Percentiles rank a stretch among this genome's conserved stretches.
These are phyloP conservation scores for Thelephora ganbajun DNA, from an alignment of 768 basidiomycete species.

Conservation along the genomic window DNA sequence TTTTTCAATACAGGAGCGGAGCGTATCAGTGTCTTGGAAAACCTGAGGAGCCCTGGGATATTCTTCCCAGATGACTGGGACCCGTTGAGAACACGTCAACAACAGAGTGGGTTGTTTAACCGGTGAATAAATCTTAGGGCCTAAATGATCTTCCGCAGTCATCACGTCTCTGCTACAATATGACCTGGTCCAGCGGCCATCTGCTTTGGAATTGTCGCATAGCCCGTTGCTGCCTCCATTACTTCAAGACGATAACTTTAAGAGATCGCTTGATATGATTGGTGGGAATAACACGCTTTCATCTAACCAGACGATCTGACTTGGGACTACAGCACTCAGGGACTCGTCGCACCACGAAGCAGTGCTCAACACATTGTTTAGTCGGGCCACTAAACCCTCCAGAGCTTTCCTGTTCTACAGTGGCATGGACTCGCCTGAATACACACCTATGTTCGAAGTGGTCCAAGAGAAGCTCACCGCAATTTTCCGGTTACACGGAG, in stretches of 20 bases:
- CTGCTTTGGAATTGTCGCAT: constrained; percentile 71
- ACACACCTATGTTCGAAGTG: constrained; percentile 55
- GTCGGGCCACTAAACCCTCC: constrained; percentile 47
- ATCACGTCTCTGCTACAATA: constrained; percentile 75
- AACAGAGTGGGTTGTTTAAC: constrained; percentile 40
- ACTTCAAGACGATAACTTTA: constrained; percentile 79
- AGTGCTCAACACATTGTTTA: constrained; percentile 68
- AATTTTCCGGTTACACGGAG: constrained; percentile 82
- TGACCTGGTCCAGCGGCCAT: constrained; percentile 64
- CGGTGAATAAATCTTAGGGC: not conserved
- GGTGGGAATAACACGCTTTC: constrained; percentile 25
- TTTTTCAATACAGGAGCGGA: constrained; percentile 71
- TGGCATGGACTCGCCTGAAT: constrained; percentile 52
- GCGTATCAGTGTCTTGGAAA: constrained; percentile 71
- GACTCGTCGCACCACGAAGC: constrained; percentile 74
- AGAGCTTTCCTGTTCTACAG: constrained; percentile 65
- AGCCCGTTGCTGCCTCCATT: constrained; percentile 63
- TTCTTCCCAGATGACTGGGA: constrained; percentile 74
- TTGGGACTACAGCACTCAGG: constrained; percentile 40
- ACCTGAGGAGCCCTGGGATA: constrained; percentile 57
- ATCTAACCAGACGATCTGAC: not conserved
- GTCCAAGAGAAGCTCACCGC: constrained; percentile 65
- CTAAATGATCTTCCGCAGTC: constrained; percentile 27
- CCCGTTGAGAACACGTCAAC: constrained; percentile 39
- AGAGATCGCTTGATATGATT: constrained; percentile 63